Evolutionary conservation across 73 alveolate species (phyloP).

Genomic region (Loxodes magnus): DNA sequence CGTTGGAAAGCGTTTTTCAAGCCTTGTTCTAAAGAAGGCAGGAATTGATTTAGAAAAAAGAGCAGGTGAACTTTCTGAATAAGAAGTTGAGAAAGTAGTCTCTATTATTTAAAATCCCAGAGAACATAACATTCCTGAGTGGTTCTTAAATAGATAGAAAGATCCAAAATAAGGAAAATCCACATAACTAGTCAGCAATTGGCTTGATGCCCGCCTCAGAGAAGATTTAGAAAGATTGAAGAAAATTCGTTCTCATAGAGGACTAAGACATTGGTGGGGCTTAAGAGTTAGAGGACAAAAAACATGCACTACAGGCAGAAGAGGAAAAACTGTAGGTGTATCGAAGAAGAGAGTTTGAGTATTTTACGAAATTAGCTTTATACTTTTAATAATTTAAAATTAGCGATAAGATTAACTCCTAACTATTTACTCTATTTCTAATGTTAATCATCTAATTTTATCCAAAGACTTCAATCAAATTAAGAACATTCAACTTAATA

Average conservation of each 20-base stretch:
- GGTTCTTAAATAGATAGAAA: conserved; percentile 91
- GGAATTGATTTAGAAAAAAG: conserved; percentile 75
- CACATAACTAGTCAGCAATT: conserved; percentile 81
- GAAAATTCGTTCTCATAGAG: conserved; percentile 90
- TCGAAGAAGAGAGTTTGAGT: conserved; percentile 78
- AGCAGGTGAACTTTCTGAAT: conserved; percentile 94
- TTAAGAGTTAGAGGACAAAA: conserved; percentile 94
- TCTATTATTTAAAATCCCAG: conserved; percentile 81
- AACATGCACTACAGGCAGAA: conserved; percentile 95
- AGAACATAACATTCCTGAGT: conserved; percentile 80
- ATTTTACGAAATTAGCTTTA: conserved; percentile 6
- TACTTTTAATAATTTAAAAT: no score
- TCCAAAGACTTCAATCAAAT: no score
- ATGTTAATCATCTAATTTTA: no score
- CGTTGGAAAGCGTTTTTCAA: conserved; percentile 87
- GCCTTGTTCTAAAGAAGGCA: conserved; percentile 70
- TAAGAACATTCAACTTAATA: no score
- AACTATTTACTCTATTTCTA: no score
- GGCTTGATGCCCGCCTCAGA: conserved; percentile 91
- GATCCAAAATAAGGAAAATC: conserved; percentile 82
- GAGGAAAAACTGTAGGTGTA: conserved; percentile 96
- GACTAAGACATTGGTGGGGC: conserved; percentile 96
- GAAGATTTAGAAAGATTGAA: conserved; percentile 96
- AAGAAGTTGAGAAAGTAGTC: conserved; percentile 78
- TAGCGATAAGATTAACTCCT: no score